phyloP scores from a whole-genome alignment of 2,329 filamentous ascomycete species.

The Conoideocrella luteorostrata region DNA sequence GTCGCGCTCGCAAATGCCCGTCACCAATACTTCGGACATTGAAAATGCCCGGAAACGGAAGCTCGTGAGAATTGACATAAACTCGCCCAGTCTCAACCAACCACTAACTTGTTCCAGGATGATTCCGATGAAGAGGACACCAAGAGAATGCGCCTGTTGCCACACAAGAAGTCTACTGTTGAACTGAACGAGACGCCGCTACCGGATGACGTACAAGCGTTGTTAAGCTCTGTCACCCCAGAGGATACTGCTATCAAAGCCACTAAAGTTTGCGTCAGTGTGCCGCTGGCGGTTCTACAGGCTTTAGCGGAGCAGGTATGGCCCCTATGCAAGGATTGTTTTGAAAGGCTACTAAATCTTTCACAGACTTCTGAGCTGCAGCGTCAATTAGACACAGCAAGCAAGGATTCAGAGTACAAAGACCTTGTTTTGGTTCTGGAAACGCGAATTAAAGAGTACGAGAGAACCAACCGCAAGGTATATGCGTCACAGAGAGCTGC shows the following conservation, averaged over 20 bases:
- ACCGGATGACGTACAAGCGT: constrained; percentile 22
- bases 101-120: constrained; percentile 19
- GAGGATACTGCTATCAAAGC: constrained; percentile 10
- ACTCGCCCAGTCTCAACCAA: too few relatives aligned
- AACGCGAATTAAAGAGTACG: constrained; percentile 37
- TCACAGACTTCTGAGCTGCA: constrained; percentile 23
- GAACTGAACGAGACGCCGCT: constrained; percentile 24
- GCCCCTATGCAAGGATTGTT: background rate
- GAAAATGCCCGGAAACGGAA: constrained; percentile 39
- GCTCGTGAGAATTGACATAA: constrained; percentile 30
- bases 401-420: constrained; percentile 30
- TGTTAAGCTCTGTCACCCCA: constrained; percentile 19
- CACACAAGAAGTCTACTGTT: constrained; percentile 13
- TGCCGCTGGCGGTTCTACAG: constrained; percentile 31
- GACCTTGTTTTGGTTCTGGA: constrained; percentile 38
- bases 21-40: constrained; percentile 11
- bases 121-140: constrained; percentile 24
- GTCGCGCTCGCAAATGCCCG: constrained; percentile 23
- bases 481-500: constrained; percentile 43
- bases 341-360: background rate
- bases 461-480: constrained; percentile 36
- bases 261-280: constrained; percentile 17
- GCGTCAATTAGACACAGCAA: constrained; percentile 19
- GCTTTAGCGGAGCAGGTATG: constrained; percentile 32
- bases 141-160: constrained; percentile 23